Conservation (phyloP, 176 grass and related monocot species). For the Carex kokanica region DNA sequence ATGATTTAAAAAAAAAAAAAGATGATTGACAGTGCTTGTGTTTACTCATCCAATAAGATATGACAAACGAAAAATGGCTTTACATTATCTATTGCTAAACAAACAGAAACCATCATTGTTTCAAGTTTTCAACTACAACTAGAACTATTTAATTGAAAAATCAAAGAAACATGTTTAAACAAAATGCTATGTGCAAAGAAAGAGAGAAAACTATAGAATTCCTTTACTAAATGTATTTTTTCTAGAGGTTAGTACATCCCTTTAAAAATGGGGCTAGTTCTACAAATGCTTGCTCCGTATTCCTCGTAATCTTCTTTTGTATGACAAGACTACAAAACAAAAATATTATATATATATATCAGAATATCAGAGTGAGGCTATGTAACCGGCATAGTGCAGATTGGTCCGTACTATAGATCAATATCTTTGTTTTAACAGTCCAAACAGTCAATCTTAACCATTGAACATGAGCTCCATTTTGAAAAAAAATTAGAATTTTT, state of each 20-base stretch:
- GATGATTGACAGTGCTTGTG: background rate
- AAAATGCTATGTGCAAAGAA: constrained; percentile 33
- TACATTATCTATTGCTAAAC: constrained; percentile 25
- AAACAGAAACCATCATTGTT: constrained; percentile 17
- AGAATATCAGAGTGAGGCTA: background rate
- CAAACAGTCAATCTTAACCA: too few relatives aligned
- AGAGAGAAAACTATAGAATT: constrained; percentile 13
- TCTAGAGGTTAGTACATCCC: constrained; percentile 81
- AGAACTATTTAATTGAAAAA: constrained; percentile 29
- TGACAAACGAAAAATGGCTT: constrained; percentile 5
- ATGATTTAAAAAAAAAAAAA: background rate
- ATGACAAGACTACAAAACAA: constrained; percentile 59
- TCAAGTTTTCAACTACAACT: constrained; percentile 1
- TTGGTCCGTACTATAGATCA: too few relatives aligned
- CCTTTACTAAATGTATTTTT: background rate
- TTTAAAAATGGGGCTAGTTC: constrained; percentile 96
- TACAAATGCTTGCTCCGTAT: constrained; percentile 89
- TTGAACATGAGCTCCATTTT: too few relatives aligned
- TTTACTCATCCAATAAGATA: background rate
- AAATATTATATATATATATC: background rate
- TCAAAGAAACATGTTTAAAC: constrained; percentile 21
- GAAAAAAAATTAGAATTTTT: too few relatives aligned
- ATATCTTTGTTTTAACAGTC: too few relatives aligned
- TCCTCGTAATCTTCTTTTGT: constrained; percentile 98
- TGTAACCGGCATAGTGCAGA: too few relatives aligned